Conservation (phyloP, 495 filamentous ascomycete species). For the Penicillium antarcticum region DNA sequence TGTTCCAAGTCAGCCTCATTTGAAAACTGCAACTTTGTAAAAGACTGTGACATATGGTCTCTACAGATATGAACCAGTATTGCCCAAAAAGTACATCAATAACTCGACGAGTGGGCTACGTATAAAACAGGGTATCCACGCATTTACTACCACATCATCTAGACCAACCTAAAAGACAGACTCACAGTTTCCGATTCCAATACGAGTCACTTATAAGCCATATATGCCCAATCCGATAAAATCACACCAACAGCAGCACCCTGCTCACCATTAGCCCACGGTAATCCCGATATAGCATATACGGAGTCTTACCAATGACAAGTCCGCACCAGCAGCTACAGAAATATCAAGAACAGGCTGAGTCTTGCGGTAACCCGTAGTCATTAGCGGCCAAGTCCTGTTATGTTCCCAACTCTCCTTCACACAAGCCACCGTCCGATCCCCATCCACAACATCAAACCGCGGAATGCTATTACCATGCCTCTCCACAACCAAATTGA, state of each 20-base stretch:
- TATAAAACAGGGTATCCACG: no score
- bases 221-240: background rate
- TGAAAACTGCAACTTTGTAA: no score
- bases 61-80: no score
- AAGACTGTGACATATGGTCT: no score
- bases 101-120: no score
- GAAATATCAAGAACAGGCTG: background rate
- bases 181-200: no score
- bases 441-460: slow-evolving; percentile 1
- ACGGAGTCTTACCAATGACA: background rate
- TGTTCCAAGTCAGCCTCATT: no score
- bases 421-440: background rate
- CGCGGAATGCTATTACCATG: background rate
- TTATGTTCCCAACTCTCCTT: background rate
- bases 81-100: no score
- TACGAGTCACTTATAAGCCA: no score
- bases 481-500: background rate
- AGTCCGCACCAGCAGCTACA: background rate
- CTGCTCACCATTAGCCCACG: background rate
- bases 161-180: no score
- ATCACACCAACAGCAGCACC: background rate
- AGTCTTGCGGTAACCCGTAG: background rate
- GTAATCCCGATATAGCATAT: background rate
- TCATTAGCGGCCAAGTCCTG: background rate
- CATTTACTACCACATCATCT: no score